Conservation (phyloP, 257 asterid species). For the Capsicum baccatum region DNA sequence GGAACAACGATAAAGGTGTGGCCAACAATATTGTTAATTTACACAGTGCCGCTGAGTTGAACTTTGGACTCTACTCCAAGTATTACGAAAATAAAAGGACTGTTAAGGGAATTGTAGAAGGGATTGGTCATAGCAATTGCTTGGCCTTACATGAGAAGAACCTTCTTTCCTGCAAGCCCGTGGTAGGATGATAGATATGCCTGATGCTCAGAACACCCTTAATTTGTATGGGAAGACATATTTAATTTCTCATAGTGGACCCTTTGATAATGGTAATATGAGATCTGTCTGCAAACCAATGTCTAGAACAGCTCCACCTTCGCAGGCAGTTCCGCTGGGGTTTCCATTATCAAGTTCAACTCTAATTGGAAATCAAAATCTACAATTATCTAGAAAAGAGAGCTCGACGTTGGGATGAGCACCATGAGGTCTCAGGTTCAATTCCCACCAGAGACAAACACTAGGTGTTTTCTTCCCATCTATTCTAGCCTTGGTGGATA, state of each 20-base stretch:
- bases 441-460: too few relatives aligned
- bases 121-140: conserved; percentile 36
- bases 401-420: neutral
- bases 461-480: too few relatives aligned
- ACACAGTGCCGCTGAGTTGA: conserved; percentile 39
- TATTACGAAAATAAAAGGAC: conserved; percentile 37
- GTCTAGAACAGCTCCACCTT: conserved; percentile 31
- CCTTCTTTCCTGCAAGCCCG: conserved; percentile 36
- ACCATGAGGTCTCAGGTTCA: too few relatives aligned
- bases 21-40: conserved; percentile 33
- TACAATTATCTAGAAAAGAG: conserved; percentile 32
- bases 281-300: conserved; percentile 37
- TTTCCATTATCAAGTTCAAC: conserved; percentile 40
- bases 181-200: conserved; percentile 36
- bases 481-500: too few relatives aligned
- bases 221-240: conserved; percentile 41
- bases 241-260: conserved; percentile 37
- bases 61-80: conserved; percentile 37
- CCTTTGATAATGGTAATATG: conserved; percentile 31
- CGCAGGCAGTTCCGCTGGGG: conserved; percentile 32
- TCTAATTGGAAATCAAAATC: conserved; percentile 38
- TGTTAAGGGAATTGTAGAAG: conserved; percentile 40
- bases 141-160: conserved; percentile 40
- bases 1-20: conserved; percentile 37
- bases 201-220: conserved; percentile 40